Conservation (phyloP, 371 early-diverging fungal species). For the Blakeslea trispora region DNA sequence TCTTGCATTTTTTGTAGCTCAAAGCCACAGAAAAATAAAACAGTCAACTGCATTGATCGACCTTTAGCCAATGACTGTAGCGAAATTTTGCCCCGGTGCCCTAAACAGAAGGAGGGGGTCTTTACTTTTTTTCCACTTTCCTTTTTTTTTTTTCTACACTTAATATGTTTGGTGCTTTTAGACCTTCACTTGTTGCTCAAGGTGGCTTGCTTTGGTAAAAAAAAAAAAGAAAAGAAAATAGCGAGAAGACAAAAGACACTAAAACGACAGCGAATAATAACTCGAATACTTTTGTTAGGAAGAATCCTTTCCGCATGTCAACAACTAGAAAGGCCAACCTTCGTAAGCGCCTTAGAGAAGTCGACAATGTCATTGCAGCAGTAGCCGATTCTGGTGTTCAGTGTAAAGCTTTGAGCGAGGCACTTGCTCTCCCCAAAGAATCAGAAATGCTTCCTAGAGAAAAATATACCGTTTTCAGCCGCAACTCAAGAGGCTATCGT, state of each 20-base stretch:
- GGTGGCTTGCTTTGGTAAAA: constrained; percentile 77
- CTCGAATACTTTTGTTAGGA: too few species aligned
- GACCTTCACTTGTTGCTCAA: constrained; percentile 64
- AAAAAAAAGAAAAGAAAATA: too few species aligned
- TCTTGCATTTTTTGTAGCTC: constrained; percentile 5
- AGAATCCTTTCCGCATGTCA: constrained; percentile 84
- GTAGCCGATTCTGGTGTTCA: constrained; percentile 86
- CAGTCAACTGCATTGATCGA: not conserved
- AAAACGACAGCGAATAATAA: not conserved
- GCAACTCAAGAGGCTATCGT: constrained; percentile 78
- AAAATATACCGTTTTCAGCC: constrained; percentile 93
- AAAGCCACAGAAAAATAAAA: constrained; percentile 16
- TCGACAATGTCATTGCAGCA: constrained; percentile 86
- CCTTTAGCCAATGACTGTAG: constrained; percentile 3
- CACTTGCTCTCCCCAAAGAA: constrained; percentile 78
- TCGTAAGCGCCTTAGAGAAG: constrained; percentile 87
- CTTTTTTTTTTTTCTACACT: constrained; percentile 2
- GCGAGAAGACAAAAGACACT: not conserved
- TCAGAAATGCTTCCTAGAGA: constrained; percentile 84
- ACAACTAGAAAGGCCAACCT: constrained; percentile 92
- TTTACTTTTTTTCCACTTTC: not conserved
- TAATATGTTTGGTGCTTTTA: constrained; percentile 80
- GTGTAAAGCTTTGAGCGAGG: constrained; percentile 81
- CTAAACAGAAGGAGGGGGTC: not conserved
- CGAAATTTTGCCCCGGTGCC: constrained; percentile 12